phyloP scores from a whole-genome alignment of 345 rosid species.

The Populus tremula region DNA sequence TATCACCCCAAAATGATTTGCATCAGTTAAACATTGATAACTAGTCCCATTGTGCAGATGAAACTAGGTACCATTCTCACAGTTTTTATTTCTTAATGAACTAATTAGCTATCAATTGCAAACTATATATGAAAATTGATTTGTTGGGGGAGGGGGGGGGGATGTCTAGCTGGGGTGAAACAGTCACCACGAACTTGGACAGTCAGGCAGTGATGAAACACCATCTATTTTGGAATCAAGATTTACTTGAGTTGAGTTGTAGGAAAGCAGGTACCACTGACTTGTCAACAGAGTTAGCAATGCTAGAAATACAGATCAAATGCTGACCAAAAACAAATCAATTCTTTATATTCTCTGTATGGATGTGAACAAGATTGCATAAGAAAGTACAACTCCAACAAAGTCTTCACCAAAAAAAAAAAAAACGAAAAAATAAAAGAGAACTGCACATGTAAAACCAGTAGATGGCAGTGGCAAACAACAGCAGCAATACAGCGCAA shows the following conservation, averaged over 20 bases:
- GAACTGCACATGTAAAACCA: not conserved
- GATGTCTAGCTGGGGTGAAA: not conserved
- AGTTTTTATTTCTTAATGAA: not conserved
- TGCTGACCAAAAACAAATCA: not conserved
- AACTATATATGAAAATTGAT: not conserved
- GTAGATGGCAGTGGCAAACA: not conserved
- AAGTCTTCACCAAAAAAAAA: not conserved
- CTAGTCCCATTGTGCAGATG: not conserved
- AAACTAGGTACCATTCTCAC: not conserved
- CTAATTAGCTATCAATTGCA: not conserved
- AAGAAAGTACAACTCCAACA: not conserved
- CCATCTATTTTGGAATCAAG: not conserved
- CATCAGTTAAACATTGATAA: not conserved
- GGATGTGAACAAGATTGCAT: not conserved
- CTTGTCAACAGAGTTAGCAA: not conserved
- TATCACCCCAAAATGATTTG: slow-evolving; percentile 1
- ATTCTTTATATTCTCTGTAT: not conserved
- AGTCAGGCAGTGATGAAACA: not conserved
- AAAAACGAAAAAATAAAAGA: not conserved
- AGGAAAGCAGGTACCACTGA: not conserved
- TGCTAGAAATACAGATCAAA: not conserved
- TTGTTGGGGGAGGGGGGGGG: not conserved
- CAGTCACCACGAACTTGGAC: not conserved
- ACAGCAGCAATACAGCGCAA: not conserved
- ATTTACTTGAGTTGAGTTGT: not conserved